Evolutionary conservation across 805 yeast genomes (phyloP), one percentile per base, ranked within the genome.

Genomic region (Yarrowia hollandica): DNA sequence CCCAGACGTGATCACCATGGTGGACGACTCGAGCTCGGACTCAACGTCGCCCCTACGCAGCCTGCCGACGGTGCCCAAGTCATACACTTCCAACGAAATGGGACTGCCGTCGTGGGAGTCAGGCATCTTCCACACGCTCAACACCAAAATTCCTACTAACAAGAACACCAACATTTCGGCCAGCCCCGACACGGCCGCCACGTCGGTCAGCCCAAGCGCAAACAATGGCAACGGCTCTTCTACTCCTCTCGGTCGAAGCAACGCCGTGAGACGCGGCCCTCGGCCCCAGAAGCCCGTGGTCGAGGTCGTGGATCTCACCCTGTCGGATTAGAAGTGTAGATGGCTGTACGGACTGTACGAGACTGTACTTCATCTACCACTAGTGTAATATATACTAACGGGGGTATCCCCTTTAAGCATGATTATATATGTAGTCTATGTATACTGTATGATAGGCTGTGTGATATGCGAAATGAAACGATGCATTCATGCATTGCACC

Each of bases 61-160:
- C 8, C 55, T 48, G 28, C 55, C 55, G 15, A 15, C 39, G 18
- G 22, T 33, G 26, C 55, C 55, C 15, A n/a, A 15, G 15, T 3
- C 37, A n/a, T 46, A 31, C n/a, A 21, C 38, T 5, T 11, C n/a
- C n/a, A 10, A 8, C 15, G 37, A 30, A 2, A n/a, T 33, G 1
- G 55, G 26, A 1, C 39, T 48, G 30, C 39, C 55, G 15, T 48
- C 55, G 30, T 48, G 39, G 39, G 55, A 48, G 12, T 48, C 55
- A n/a, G 55, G 55, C 28, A 48, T 48, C 15, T 48, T 48, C 23
- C n/a, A 21, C 16, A 14, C 44, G 16, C 26, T 7, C 14, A 19
- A 37, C 26, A 33, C n/a, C n/a, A 33, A 31, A 48, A 48, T 33
- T n/a, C n/a, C n/a, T n/a, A 48, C 28, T 30, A 31, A 48, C 33